Base-by-base conservation (phyloP, 1,284 basidiomycete species). In the Malassezia dermatis region DNA sequence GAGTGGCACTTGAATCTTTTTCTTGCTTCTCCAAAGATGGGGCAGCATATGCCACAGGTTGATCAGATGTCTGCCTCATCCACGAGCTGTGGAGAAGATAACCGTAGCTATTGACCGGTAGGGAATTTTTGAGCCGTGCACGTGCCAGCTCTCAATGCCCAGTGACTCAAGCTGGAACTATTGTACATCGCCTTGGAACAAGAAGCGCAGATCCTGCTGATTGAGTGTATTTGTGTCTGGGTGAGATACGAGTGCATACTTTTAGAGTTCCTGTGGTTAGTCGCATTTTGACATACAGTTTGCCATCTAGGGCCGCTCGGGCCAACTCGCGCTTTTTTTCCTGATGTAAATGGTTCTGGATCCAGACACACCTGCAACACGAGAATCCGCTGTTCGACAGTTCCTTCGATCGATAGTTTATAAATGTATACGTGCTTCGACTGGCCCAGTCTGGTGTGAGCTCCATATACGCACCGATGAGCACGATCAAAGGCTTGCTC, bases 401-500 rank as follows among this genome's bases (percentile, higher is more conserved):
- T 93, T 42, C 83, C 79, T 37, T 84, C 82, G 56, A 98, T 85
- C 56, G 86, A 89, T 30, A 98, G 80, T 77, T 98, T 98, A 80
- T 84, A 90, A 63, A 96, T 91, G 71, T 86, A 83, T 35, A 96
- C 91, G 55, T 85, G 81, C 13, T 84, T 82, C 45, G 79, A 85
- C 77, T 96, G 93, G 10, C 91, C 89, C 51, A 87, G 82, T 27
- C 46, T 48, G 37, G 78, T 76, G 53, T 88, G 82, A 46, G 44
- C 17, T 13, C 7, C 15, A n/a, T 2, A 19, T 13, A 34, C 44
- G 30, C 34, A 46, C 44, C 44, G 27, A 78, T 91, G 88, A 0
- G 88, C 86, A 50, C 93, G 85, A 75, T 95, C 93, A 66, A 93
- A 93, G 0, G 90, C 90, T 78, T 95, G 90, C 62, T 89, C 86